These are phyloP conservation scores for Colletotrichum limetticola DNA, from an alignment of 2,329 filamentous ascomycete genomes.

Conservation along the genomic window DNA sequence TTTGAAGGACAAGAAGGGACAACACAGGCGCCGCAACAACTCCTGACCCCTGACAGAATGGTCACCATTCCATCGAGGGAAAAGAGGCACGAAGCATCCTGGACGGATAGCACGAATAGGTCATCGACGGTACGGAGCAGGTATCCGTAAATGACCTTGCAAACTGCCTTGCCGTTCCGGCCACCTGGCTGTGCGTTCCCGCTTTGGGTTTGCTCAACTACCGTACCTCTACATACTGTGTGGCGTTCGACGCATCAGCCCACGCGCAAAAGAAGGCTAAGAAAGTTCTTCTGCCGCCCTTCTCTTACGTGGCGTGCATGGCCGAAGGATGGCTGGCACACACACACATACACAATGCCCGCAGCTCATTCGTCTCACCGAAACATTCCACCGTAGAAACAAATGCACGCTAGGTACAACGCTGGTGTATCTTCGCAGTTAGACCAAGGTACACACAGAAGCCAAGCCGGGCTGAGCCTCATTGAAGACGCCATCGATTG, in stretches of 20 bases:
- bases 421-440: background rate
- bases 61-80: background rate
- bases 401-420: background rate
- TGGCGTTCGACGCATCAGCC: background rate
- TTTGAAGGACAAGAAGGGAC: background rate
- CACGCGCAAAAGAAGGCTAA: background rate
- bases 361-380: background rate
- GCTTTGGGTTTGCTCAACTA: background rate
- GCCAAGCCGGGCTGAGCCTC: slow-evolving; percentile 33
- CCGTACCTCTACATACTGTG: too few species aligned
- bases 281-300: background rate
- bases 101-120: too few species aligned
- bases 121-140: too few species aligned
- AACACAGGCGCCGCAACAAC: background rate
- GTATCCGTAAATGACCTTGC: background rate
- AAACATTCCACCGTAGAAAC: background rate
- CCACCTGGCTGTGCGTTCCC: background rate
- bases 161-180: background rate
- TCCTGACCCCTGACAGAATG: background rate
- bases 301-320: background rate
- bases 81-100: background rate
- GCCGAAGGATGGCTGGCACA: background rate
- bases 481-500: slow-evolving; percentile 15
- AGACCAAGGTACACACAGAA: background rate
- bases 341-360: background rate